phyloP scores from a whole-genome alignment of 257 asterid genomes.

The Ballota nigra region DNA sequence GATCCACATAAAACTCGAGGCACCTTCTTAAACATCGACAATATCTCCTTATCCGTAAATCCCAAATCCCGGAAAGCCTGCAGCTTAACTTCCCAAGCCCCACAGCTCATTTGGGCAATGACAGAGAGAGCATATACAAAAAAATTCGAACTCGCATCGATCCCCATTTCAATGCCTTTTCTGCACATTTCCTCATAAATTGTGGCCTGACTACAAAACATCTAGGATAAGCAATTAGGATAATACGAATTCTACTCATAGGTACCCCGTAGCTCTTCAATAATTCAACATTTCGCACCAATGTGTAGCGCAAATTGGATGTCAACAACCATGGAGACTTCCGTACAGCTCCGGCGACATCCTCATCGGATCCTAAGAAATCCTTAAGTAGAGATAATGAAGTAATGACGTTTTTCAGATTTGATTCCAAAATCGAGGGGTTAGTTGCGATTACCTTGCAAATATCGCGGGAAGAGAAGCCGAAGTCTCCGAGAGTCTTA shows the following conservation, averaged over 20 bases:
- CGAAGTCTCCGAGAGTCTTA: background rate
- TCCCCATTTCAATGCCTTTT: background rate
- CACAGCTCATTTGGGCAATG: background rate
- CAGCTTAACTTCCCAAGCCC: background rate
- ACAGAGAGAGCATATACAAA: background rate
- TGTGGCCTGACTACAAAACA: background rate
- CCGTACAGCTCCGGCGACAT: background rate
- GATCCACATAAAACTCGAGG: background rate
- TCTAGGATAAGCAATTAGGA: background rate
- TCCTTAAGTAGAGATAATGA: conserved; percentile 27
- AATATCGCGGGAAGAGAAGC: background rate
- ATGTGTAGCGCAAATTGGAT: background rate
- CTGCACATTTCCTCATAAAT: background rate
- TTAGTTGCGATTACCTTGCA: conserved; percentile 21
- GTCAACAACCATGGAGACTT: background rate
- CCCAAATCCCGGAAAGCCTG: background rate
- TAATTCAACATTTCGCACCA: background rate
- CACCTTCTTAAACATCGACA: background rate
- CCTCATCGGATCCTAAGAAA: conserved; percentile 28
- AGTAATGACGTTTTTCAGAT: conserved; percentile 11
- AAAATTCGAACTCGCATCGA: background rate
- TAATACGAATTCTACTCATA: background rate
- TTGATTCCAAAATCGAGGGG: conserved; percentile 22
- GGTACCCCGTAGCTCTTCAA: background rate
- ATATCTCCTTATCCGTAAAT: background rate